These are phyloP conservation scores for Hypoxylon sp. DNA, from an alignment of 2,329 filamentous ascomycete genomes.

Conservation along the genomic window DNA sequence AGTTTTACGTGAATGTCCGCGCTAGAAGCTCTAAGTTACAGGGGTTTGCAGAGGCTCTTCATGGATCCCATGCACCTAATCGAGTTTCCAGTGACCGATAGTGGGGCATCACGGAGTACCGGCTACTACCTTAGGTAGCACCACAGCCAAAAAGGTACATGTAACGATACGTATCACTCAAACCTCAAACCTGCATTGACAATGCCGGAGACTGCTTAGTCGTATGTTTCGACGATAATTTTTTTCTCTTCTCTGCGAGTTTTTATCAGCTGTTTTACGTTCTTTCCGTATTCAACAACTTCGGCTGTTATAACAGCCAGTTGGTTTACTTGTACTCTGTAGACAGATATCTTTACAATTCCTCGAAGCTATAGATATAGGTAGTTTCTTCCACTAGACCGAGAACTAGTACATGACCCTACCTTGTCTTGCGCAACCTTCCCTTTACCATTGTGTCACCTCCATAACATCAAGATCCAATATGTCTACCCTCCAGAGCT, in stretches of 20 bases:
- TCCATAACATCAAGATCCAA: slow-evolving; percentile 10
- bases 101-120: slow-evolving; percentile 10
- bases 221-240: slow-evolving; percentile 29
- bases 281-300: not conserved
- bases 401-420: not conserved
- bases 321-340: too few relatives aligned
- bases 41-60: slow-evolving; percentile 21
- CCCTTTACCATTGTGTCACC: slow-evolving; percentile 7
- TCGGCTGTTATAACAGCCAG: slow-evolving; percentile 6
- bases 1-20: not conserved
- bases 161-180: slow-evolving; percentile 17
- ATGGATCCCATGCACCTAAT: not conserved
- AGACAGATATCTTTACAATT: slow-evolving; percentile 27
- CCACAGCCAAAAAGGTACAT: not conserved
- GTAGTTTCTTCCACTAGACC: not conserved
- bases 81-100: not conserved
- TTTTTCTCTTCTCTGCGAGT: slow-evolving; percentile 12
- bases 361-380: not conserved
- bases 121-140: too few relatives aligned
- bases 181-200: slow-evolving; percentile 34
- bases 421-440: not conserved
- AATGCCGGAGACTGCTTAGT: slow-evolving; percentile 24
- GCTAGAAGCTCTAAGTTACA: slow-evolving; percentile 27
- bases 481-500: slow-evolving; percentile 61
- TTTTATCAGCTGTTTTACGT: slow-evolving; percentile 4